phyloP scores from a whole-genome alignment of 345 rosid species.

The Boechera stricta region DNA sequence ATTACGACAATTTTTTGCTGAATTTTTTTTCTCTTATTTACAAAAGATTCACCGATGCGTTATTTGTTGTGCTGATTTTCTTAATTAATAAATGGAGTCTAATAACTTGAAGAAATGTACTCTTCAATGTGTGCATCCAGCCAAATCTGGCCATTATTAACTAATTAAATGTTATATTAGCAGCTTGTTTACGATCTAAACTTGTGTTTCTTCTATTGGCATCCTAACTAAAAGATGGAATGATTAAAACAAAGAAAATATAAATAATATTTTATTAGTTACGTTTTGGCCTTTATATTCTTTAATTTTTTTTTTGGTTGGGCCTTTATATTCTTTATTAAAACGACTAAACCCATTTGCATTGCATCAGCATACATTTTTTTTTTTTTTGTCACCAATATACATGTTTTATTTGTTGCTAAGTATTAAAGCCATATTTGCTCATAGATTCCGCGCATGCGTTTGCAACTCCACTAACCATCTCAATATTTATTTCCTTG shows the following conservation, averaged over 20 bases:
- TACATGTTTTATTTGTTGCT: not conserved
- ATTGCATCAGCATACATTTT: constrained; percentile 19
- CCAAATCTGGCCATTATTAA: not conserved
- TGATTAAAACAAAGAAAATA: constrained; percentile 5
- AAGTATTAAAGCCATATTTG: constrained; percentile 23
- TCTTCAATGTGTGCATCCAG: constrained; percentile 1
- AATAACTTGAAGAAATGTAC: constrained; percentile 19
- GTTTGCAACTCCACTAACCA: constrained; percentile 30
- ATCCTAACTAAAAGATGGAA: constrained; percentile 8
- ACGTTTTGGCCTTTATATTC: not conserved
- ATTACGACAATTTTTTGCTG: not conserved
- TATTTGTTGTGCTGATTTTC: not conserved
- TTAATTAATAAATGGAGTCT: not conserved
- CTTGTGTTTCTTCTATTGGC: constrained; percentile 24
- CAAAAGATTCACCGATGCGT: not conserved
- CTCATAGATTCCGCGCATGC: constrained; percentile 26
- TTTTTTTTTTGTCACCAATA: constrained; percentile 5
- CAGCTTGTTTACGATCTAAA: constrained; percentile 5
- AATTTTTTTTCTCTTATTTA: not conserved
- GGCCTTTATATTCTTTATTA: not conserved
- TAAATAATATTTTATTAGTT: not conserved
- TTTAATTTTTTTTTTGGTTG: not conserved
- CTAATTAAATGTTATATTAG: constrained; percentile 2
- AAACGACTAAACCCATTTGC: constrained; percentile 15
- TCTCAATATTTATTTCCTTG: constrained; percentile 10